Evolutionary conservation across 306 rosid genomes (phyloP).

Genomic region (Biancaea sappan): DNA sequence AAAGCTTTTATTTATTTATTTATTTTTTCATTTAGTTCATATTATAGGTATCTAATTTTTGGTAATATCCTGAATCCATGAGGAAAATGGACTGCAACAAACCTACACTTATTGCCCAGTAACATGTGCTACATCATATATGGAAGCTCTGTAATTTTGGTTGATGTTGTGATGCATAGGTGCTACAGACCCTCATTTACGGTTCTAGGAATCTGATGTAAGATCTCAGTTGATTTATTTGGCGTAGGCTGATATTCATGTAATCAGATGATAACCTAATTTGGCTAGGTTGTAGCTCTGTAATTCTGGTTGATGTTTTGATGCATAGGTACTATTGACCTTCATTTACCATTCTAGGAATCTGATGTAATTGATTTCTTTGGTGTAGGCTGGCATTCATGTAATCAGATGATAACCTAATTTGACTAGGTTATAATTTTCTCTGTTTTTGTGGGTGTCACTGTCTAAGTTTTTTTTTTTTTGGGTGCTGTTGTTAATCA

Average conservation of each 20-base stretch:
- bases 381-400: not conserved
- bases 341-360: no score
- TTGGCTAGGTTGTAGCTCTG: not conserved
- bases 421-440: not conserved
- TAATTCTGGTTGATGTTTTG: not conserved
- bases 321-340: no score
- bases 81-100: no score
- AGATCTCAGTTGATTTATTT: conserved; percentile 7
- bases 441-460: not conserved
- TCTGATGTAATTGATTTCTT: not conserved
- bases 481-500: not conserved
- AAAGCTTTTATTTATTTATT: not conserved
- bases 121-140: not conserved
- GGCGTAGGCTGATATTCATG: not conserved
- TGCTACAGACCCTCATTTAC: not conserved
- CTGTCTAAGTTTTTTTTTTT: no score
- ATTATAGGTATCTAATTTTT: not conserved
- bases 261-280: not conserved
- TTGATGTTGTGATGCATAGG: not conserved
- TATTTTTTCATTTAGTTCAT: not conserved
- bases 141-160: not conserved
- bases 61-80: not conserved
- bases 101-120: not conserved
- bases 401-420: not conserved
- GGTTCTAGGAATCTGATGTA: not conserved